Evolutionary conservation across 768 basidiomycete genomes (phyloP), one percentile per base, ranked within the genome.

Genomic region (Pholiota molesta): DNA sequence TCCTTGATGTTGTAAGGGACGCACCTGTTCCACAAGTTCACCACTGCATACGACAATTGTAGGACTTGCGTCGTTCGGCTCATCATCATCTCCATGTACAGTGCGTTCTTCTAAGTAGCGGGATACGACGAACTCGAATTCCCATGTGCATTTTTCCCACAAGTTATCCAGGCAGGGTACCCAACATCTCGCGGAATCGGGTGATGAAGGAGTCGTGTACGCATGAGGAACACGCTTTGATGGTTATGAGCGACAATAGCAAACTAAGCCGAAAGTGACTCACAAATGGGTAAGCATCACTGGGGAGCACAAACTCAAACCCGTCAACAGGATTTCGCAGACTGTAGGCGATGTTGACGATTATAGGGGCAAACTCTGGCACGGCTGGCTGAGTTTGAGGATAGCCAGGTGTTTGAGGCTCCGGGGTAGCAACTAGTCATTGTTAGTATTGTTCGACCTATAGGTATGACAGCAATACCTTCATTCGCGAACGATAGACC

Each of bases 91-190:
- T 39, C 72, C 77, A 57, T 54, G 72, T 62, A 64, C 33, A 37
- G 83, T 81, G 11, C 77, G 80, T 63, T 91, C 91, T 71, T 94
- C 89, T 14, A 93, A 77, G 69, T 87, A 89, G 65, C 89, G 82
- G 54, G 96, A 95, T 35, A 97, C 96, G 55, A 97, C 87, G 73
- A 97, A 94, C 74, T 98, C 94, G 60, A 99, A 91, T 70, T 99
- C 97, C 97, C 97, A 99, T 7, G 97, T 96, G 68, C 93, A 97
- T 68, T 94, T 90, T 75, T 97, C 96, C 93, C 95, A 97, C 21
- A 95, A 75, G 68, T 87, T 92, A 74, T 99, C 97, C 19, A 98
- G 75, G 69, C 97, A 99, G 14, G 97, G 97, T n/a, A 98, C 89
- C 97, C 97, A 99, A 68, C 94, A 95, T 69, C 97, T 83, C n/a